Percentiles rank a stretch among this genome's conserved stretches.
Evolutionary conservation across 768 basidiomycete genomes (phyloP).

Genomic region (Naganishia vaughanmartiniae): DNA sequence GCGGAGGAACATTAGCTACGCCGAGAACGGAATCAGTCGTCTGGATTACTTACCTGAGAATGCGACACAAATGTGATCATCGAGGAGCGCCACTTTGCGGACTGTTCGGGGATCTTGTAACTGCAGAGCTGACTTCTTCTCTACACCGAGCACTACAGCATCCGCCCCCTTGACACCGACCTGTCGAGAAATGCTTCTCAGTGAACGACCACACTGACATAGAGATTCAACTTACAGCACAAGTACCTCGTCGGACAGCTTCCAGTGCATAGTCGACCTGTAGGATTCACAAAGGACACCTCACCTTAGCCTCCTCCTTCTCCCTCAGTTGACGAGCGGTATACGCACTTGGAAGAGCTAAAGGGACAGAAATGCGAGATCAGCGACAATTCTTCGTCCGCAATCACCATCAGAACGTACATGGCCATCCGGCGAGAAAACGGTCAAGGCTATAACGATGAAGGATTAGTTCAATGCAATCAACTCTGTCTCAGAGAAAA

Average conservation of each 20-base stretch:
- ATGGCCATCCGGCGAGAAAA: slow-evolving; percentile 98
- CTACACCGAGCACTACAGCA: slow-evolving; percentile 93
- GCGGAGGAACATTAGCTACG: slow-evolving; percentile 21
- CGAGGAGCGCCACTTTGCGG: slow-evolving; percentile 95
- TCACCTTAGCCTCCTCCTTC: neutral
- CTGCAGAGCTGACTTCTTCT: slow-evolving; percentile 97
- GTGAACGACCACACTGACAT: slow-evolving; percentile 25
- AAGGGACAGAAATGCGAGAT: neutral
- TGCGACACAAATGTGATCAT: slow-evolving; percentile 94
- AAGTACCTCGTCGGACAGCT: slow-evolving; percentile 94
- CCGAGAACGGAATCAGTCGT: neutral
- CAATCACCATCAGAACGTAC: slow-evolving; percentile 52
- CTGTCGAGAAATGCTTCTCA: slow-evolving; percentile 53
- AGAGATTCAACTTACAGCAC: slow-evolving; percentile 65
- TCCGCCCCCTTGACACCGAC: slow-evolving; percentile 93
- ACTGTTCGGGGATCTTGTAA: slow-evolving; percentile 97
- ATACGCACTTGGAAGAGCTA: slow-evolving; percentile 70
- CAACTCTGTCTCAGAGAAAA: neutral
- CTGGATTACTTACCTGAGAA: slow-evolving; percentile 73
- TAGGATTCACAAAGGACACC: slow-evolving; percentile 39
- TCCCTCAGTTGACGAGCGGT: slow-evolving; percentile 27
- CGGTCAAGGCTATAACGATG: slow-evolving; percentile 72
- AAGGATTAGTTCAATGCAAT: neutral
- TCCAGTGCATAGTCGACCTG: slow-evolving; percentile 99
- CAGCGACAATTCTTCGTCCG: neutral